Conservation (phyloP, 2,329 filamentous ascomycete species). For the Colletotrichum noveboracense region DNA sequence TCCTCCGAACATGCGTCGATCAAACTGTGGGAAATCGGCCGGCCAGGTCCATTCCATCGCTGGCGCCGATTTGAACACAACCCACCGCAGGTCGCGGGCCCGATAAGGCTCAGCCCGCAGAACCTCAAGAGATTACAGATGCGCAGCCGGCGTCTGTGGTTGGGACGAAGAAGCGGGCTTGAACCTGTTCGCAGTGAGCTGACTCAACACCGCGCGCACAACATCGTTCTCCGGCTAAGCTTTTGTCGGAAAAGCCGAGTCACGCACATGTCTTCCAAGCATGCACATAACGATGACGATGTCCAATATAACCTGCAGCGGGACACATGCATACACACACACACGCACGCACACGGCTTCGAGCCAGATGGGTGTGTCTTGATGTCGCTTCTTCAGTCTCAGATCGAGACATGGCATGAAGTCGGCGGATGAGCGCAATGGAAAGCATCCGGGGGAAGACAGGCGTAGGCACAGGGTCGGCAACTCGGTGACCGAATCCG, state of each 20-base stretch:
- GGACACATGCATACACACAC: not conserved
- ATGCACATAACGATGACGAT: not conserved
- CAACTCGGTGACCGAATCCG: not conserved
- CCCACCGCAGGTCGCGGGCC: not conserved
- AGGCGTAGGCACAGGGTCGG: not conserved
- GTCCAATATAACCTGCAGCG: not conserved
- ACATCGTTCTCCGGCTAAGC: not conserved
- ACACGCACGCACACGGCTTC: not conserved
- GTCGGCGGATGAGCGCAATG: not conserved
- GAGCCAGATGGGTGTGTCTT: not conserved
- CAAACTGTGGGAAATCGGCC: not conserved
- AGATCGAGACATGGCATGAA: not conserved
- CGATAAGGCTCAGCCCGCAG: slow-evolving; percentile 5
- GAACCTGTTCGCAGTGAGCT: not conserved
- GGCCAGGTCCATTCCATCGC: not conserved
- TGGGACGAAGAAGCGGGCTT: not conserved
- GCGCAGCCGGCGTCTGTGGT: not conserved
- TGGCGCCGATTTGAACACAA: not conserved
- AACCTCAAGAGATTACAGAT: not conserved
- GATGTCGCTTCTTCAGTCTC: not conserved
- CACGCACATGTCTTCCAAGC: not conserved
- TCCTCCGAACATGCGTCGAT: slow-evolving; percentile 4
- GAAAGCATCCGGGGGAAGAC: not conserved
- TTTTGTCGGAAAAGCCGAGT: not conserved
- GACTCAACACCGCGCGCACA: not conserved